Evolutionary conservation across 1,284 basidiomycete species (phyloP).

Genomic region (Rhodotorula sp.): DNA sequence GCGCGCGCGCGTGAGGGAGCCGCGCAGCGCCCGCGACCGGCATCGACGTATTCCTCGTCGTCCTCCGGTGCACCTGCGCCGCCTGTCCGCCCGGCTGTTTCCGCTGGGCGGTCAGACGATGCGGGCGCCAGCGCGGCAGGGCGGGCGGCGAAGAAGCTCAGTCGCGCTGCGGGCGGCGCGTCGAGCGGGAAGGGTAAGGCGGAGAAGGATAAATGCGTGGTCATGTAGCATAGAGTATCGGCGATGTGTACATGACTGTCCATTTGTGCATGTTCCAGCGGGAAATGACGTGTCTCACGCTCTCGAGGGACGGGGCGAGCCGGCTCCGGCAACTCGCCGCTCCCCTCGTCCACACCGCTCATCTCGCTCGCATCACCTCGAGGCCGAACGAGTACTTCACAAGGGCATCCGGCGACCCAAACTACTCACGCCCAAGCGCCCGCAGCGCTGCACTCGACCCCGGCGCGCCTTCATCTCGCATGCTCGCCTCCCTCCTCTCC

Average conservation of each 20-base stretch:
- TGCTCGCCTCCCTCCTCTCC: slow-evolving; percentile 13
- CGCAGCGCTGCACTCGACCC: too few species aligned
- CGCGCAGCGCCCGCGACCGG: background rate
- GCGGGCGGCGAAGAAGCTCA: background rate
- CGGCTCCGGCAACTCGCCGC: background rate
- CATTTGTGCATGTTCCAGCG: background rate
- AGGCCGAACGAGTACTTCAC: too few species aligned
- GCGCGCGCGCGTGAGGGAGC: too few species aligned
- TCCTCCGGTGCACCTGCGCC: background rate
- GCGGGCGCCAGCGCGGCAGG: background rate
- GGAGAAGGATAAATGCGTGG: slow-evolving; percentile 34
- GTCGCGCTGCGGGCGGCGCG: background rate
- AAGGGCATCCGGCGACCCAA: background rate
- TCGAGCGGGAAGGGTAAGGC: slow-evolving; percentile 5
- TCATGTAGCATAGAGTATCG: slow-evolving; percentile 30
- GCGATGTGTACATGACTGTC: too few species aligned
- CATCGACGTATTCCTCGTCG: background rate
- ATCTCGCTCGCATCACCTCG: too few species aligned
- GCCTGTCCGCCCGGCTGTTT: background rate
- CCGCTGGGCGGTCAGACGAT: background rate
- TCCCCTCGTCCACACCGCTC: background rate
- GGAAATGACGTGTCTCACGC: background rate
- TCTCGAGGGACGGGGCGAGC: background rate
- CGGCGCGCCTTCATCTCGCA: background rate
- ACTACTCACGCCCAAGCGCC: background rate